Base-by-base conservation (phyloP, 2,329 filamentous ascomycete species). In the Diaporthe longicolla region DNA sequence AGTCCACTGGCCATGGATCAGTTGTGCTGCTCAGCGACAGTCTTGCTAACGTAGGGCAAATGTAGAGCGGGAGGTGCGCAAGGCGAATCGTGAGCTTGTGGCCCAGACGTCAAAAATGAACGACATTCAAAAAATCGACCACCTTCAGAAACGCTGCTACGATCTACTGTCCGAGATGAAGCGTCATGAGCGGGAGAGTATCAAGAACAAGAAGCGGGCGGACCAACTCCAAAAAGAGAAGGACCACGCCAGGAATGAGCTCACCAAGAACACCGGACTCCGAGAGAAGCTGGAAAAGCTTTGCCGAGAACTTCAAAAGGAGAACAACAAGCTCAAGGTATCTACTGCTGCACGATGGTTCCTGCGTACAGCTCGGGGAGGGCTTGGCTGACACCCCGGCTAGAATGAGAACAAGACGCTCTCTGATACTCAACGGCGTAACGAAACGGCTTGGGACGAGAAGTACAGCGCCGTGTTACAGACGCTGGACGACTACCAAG, bases 321-420 rank as follows among this genome's bases (percentile, higher is more conserved):
- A 99, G 81, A 99, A 99, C 83, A 98, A 98, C 84, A 97, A 97
- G 85, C 91, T 99, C 77, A 98, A 98, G 93, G 94, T 97, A 84
- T 78, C 85, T 97, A 84, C 86, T 76, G 45, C 74, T 68, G 73
- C 65, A 40, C 26, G 4, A 35, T n/a, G 10, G 29, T 50, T 57
- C 40, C 13, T n/a, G 43, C 57, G 21, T 10, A 43, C 7, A 24
- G 19, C n/a, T 70, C 7, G 54, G 19, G 32, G 50, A 32, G 48
- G 45, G 26, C 45, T 57, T 59, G 29, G 37, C 71, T 69, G 55
- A 58, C n/a, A 50, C 19, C 29, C 35, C 32, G 35, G 65, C 54
- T 61, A 95, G 93, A 94, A 95, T 84, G 97, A 99, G 83, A 97
- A 98, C 83, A 96, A 97, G 81, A 95, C 94, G 70, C 88, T 98